Percentiles rank a stretch among this genome's conserved stretches.
Conservation (phyloP, 139 green algal genomes). For the Yamagishiella unicocca region DNA sequence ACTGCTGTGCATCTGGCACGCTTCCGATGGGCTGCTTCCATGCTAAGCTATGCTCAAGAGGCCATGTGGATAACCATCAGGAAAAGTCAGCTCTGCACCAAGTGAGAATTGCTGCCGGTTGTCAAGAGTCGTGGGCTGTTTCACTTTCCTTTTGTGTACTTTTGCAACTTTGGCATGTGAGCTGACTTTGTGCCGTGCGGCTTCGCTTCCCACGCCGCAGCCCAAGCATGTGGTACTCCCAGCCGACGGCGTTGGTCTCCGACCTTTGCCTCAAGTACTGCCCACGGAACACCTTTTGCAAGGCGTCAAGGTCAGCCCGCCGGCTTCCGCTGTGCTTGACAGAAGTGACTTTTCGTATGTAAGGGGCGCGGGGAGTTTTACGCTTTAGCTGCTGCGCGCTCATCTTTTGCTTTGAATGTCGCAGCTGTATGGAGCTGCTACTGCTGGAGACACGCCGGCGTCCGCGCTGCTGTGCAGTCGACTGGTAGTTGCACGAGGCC, state of each 20-base stretch:
- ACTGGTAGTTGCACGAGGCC: constrained; percentile 10
- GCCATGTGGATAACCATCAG: neutral
- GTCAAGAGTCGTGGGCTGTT: neutral
- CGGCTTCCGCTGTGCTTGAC: neutral
- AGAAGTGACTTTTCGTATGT: neutral
- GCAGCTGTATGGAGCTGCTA: neutral
- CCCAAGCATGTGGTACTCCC: neutral
- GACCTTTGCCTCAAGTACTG: neutral
- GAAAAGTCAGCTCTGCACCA: neutral
- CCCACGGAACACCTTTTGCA: neutral
- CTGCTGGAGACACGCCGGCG: neutral
- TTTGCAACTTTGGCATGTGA: neutral
- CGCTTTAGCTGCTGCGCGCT: neutral
- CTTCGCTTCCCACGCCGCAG: too few relatives aligned
- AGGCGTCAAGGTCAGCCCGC: neutral
- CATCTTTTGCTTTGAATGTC: neutral
- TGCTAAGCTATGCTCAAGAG: neutral
- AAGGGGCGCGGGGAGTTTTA: neutral
- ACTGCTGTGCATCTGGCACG: neutral
- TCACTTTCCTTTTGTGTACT: neutral
- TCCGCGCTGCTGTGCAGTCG: neutral
- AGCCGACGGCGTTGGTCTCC: neutral
- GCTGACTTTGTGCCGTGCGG: too few relatives aligned
- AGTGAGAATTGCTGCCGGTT: neutral
- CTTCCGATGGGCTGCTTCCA: neutral